Evolutionary conservation across 352 stramenopile species (phyloP).

Genomic region (Phytophthora hybrid): DNA sequence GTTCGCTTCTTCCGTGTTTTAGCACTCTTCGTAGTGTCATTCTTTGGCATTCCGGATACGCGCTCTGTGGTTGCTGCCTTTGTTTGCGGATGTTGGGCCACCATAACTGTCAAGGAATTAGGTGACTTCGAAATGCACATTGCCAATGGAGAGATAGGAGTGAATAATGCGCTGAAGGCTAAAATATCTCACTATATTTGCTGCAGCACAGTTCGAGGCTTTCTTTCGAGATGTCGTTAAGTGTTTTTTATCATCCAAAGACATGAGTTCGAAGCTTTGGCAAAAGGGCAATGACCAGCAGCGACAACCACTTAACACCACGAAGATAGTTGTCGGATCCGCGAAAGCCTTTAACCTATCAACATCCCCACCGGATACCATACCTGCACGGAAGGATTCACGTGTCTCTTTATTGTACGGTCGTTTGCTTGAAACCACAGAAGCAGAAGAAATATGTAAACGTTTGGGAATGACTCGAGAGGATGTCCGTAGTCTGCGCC

Average conservation of each 20-base stretch:
- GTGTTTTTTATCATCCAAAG: not conserved
- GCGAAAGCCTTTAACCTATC: not conserved
- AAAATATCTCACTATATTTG: slow-evolving; percentile 4
- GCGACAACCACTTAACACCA: not conserved
- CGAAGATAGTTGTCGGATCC: slow-evolving; percentile 11
- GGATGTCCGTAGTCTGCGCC: slow-evolving; percentile 35
- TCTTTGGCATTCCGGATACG: not conserved
- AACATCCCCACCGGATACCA: not conserved
- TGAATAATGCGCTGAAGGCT: not conserved
- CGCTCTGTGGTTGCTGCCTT: too few species aligned
- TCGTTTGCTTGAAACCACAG: slow-evolving; percentile 27
- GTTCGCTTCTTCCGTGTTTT: not conserved
- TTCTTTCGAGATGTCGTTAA: not conserved
- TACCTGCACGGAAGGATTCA: not conserved
- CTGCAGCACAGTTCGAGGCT: not conserved
- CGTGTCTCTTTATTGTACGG: slow-evolving; percentile 1
- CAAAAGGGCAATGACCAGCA: not conserved
- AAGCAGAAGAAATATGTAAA: slow-evolving; percentile 30
- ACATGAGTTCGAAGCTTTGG: not conserved
- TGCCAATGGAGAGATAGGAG: not conserved
- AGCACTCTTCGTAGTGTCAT: not conserved
- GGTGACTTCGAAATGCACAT: not conserved
- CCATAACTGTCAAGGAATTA: not conserved
- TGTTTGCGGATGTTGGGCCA: not conserved
- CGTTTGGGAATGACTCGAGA: slow-evolving; percentile 33